A percentile compares a stretch with the other conserved stretches of the same genome.
These are phyloP conservation scores for Salix koriyanagi DNA, from an alignment of 345 rosid species.

Conservation along the genomic window DNA sequence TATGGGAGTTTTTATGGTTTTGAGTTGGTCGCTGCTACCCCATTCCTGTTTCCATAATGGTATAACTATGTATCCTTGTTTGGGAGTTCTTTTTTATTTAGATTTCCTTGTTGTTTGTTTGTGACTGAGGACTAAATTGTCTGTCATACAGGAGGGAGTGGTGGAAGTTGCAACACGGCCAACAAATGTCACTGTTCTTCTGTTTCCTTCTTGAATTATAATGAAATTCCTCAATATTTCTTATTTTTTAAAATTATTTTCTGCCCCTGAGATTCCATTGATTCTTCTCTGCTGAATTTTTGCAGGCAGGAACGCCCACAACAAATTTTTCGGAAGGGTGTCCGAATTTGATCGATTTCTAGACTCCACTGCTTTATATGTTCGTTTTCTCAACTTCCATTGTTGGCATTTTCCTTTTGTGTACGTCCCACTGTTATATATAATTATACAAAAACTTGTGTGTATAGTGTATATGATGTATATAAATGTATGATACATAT, in stretches of 20 bases:
- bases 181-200: conserved; percentile 24
- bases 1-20: neutral
- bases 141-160: conserved; percentile 31
- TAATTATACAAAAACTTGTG: neutral
- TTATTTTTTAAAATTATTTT: neutral
- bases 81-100: neutral
- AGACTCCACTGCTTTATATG: neutral
- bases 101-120: neutral
- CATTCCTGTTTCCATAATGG: conserved; percentile 23
- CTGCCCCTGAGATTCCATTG: neutral
- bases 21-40: conserved; percentile 35
- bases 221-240: neutral
- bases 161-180: conserved; percentile 36
- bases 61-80: conserved; percentile 8
- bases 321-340: conserved; percentile 1
- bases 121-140: conserved; percentile 10
- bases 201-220: conserved; percentile 27
- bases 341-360: neutral
- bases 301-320: conserved; percentile 21
- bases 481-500: neutral
- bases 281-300: conserved; percentile 7
- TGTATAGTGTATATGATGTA: neutral
- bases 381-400: neutral
- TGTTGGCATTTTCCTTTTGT: neutral
- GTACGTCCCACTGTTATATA: neutral